Evolutionary conservation across 495 filamentous ascomycete genomes (phyloP).

Genomic region (Hypoxylon rickii): DNA sequence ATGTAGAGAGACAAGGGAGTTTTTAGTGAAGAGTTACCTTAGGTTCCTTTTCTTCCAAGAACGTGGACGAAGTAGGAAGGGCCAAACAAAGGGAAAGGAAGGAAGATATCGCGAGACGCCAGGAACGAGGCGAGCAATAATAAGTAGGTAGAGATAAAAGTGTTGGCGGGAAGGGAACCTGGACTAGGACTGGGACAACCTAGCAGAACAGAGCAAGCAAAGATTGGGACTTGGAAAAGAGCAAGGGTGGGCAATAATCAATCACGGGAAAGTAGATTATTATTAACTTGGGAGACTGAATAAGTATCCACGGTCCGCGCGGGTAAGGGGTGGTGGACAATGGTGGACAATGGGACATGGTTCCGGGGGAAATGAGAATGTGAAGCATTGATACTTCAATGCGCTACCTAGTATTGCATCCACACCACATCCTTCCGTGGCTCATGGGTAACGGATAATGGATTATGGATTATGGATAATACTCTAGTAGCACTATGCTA

Average conservation of each 20-base stretch:
- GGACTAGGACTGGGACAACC: neutral
- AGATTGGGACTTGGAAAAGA: constrained; percentile 19
- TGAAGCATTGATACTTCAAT: constrained; percentile 37
- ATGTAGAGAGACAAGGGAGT: constrained; percentile 18
- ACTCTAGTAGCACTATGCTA: too few species aligned
- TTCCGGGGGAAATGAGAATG: constrained; percentile 38
- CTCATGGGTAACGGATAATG: constrained; percentile 17
- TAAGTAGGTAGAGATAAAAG: constrained; percentile 17
- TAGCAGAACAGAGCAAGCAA: neutral
- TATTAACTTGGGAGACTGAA: constrained; percentile 35
- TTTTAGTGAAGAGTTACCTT: constrained; percentile 3
- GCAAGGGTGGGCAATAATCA: constrained; percentile 33
- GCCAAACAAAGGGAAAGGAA: constrained; percentile 30
- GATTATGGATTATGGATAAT: neutral
- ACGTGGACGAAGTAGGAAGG: constrained; percentile 13
- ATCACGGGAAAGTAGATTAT: constrained; percentile 38
- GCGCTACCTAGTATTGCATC: constrained; percentile 31
- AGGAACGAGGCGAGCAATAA: constrained; percentile 38
- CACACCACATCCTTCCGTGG: constrained; percentile 40
- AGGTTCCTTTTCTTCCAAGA: constrained; percentile 4
- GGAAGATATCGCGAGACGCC: constrained; percentile 30
- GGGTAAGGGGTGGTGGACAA: constrained; percentile 28
- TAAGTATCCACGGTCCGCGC: constrained; percentile 19
- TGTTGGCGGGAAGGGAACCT: constrained; percentile 16
- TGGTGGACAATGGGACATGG: constrained; percentile 33